A percentile compares a stretch with the other conserved stretches of the same genome.
Conservation (phyloP, 164 flowering plant species). For the Sextonia rubra region DNA sequence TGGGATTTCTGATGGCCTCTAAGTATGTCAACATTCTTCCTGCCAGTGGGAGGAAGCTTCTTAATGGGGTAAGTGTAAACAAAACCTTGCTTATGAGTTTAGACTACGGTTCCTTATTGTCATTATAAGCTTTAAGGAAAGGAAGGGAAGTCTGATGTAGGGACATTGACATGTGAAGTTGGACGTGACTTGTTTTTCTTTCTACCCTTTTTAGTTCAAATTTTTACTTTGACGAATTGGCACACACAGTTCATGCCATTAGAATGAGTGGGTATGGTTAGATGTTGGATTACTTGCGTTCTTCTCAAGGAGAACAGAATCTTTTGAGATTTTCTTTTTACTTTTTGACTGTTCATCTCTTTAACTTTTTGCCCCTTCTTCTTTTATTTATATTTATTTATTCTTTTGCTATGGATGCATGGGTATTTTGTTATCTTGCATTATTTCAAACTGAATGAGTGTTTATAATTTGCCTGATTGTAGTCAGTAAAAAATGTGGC, state of each 20-base stretch:
- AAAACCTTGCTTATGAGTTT: not conserved
- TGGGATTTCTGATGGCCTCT: constrained; percentile 93
- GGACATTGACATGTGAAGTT: not conserved
- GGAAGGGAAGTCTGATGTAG: not conserved
- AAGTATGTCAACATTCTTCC: constrained; percentile 88
- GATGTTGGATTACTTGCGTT: not conserved
- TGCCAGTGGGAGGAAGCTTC: constrained; percentile 73
- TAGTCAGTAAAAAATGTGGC: too few relatives aligned
- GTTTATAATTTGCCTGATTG: constrained; percentile 1
- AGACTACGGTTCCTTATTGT: not conserved
- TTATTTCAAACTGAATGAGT: not conserved
- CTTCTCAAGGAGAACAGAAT: not conserved
- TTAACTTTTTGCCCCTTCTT: not conserved
- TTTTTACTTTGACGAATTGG: not conserved
- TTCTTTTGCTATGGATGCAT: not conserved
- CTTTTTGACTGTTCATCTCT: not conserved
- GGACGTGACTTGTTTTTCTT: not conserved
- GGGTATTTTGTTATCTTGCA: not conserved
- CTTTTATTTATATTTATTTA: not conserved
- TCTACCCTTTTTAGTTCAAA: not conserved
- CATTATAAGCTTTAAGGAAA: not conserved
- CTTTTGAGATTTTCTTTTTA: not conserved
- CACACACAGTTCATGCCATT: not conserved
- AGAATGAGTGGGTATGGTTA: not conserved
- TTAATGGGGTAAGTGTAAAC: constrained; percentile 69